A percentile compares a stretch with the other conserved stretches of the same genome.
Evolutionary conservation across 768 basidiomycete species (phyloP).

Genomic region (Lactifluus echinatus): DNA sequence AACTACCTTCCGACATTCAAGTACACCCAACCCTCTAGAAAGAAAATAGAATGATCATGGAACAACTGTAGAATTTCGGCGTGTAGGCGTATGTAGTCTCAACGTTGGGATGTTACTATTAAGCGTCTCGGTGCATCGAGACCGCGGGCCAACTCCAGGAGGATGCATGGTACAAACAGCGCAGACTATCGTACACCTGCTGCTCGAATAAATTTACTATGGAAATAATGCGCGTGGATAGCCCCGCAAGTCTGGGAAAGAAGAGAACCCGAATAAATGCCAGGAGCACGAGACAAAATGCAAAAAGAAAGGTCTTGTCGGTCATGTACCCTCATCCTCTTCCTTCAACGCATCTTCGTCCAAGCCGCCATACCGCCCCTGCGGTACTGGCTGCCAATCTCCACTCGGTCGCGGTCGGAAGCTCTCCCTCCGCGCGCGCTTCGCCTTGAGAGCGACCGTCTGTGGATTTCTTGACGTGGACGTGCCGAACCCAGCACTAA

Average conservation of each 20-base stretch:
- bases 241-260: slow-evolving; percentile 3
- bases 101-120: not conserved
- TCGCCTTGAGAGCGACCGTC: slow-evolving; percentile 38
- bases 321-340: slow-evolving; percentile 23
- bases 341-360: slow-evolving; percentile 27
- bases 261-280: slow-evolving; percentile 7
- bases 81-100: not conserved
- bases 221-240: slow-evolving; percentile 13
- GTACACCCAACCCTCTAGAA: too few relatives aligned
- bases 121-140: not conserved
- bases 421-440: slow-evolving; percentile 59
- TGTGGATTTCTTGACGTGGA: slow-evolving; percentile 20
- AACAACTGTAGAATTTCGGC: not conserved
- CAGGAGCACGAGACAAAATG: not conserved
- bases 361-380: slow-evolving; percentile 25
- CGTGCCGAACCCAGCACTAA: slow-evolving; percentile 10
- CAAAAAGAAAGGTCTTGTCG: too few relatives aligned
- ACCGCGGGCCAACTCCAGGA: not conserved
- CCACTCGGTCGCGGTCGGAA: slow-evolving; percentile 76
- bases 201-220: slow-evolving; percentile 12
- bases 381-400: slow-evolving; percentile 32
- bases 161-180: slow-evolving; percentile 12
- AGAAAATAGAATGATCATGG: too few relatives aligned
- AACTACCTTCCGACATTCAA: not conserved
- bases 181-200: slow-evolving; percentile 15